Conservation (phyloP, 768 basidiomycete species). For the Fistulinella prunicolor region DNA sequence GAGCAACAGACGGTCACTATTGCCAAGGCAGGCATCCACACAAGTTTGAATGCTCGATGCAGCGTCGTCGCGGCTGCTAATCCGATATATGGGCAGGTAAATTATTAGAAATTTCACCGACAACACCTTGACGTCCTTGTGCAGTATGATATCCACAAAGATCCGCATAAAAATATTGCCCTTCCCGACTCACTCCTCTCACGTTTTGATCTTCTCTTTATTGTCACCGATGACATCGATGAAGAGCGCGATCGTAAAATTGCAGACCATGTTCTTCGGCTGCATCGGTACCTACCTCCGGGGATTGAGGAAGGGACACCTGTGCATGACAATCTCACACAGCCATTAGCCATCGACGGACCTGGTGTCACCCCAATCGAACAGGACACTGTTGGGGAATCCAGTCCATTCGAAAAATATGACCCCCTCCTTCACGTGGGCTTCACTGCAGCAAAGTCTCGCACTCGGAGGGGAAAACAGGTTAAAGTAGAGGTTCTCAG, state of each 20-base stretch:
- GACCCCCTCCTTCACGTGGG: constrained; percentile 94
- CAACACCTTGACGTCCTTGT: constrained; percentile 8
- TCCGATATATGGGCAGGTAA: constrained; percentile 95
- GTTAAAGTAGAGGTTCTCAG: constrained; percentile 79
- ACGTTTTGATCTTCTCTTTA: constrained; percentile 97
- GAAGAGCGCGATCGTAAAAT: constrained; percentile 91
- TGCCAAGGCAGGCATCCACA: constrained; percentile 98
- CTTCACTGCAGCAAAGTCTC: constrained; percentile 47
- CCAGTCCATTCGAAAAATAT: constrained; percentile 90
- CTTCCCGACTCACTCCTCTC: constrained; percentile 96
- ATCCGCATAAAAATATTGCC: constrained; percentile 98
- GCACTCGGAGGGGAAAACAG: constrained; percentile 59
- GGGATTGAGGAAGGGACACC: constrained; percentile 97
- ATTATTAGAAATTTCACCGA: constrained; percentile 15
- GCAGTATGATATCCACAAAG: constrained; percentile 99
- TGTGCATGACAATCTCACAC: constrained; percentile 79
- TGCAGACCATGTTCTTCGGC: constrained; percentile 95
- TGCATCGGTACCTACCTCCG: constrained; percentile 95
- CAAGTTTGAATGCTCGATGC: constrained; percentile 94
- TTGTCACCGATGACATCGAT: constrained; percentile 97
- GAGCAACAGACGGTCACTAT: constrained; percentile 99
- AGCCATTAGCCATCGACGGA: constrained; percentile 85
- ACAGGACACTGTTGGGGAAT: constrained; percentile 36
- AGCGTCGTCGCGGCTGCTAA: constrained; percentile 98
- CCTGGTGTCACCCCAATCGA: constrained; percentile 46